Percentiles rank a stretch among this genome's conserved stretches.
Evolutionary conservation across 108 stramenopile species (phyloP).

Genomic region (Chaetoceros muelleri): DNA sequence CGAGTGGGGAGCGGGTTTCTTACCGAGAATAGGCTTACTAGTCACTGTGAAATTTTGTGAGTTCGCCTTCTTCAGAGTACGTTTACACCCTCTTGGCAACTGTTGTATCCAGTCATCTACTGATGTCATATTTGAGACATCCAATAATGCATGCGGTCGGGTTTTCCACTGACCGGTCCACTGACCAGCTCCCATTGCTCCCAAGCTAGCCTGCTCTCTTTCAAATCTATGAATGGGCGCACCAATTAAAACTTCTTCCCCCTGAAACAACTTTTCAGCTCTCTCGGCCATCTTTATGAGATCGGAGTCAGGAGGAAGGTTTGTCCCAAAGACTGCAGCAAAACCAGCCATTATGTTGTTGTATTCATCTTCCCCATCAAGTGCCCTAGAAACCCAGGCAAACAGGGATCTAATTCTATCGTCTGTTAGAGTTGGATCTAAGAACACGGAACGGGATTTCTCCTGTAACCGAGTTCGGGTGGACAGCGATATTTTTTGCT

Average conservation of each 20-base stretch:
- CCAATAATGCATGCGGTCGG: constrained; percentile 57
- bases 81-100: constrained; percentile 43
- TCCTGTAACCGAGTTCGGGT: neutral
- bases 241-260: constrained; percentile 38
- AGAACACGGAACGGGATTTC: constrained; percentile 10
- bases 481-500: too few species aligned
- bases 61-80: constrained; percentile 45
- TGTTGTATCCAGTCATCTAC: constrained; percentile 59
- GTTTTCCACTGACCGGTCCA: constrained; percentile 61
- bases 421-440: constrained; percentile 28
- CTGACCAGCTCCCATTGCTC: constrained; percentile 73
- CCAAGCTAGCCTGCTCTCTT: constrained; percentile 50
- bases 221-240: constrained; percentile 32
- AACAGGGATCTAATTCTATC: constrained; percentile 38
- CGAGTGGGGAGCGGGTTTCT: constrained; percentile 57
- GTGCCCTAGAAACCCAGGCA: constrained; percentile 60
- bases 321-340: constrained; percentile 53
- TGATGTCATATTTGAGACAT: constrained; percentile 32
- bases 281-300: constrained; percentile 35
- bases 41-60: constrained; percentile 52
- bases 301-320: constrained; percentile 29
- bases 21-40: constrained; percentile 38
- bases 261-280: constrained; percentile 28
- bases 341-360: constrained; percentile 59
- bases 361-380: constrained; percentile 35